Percentiles rank a stretch among this genome's conserved stretches.
Conservation (phyloP, 257 asterid genomes). For the Schizonepeta tenuifolia region DNA sequence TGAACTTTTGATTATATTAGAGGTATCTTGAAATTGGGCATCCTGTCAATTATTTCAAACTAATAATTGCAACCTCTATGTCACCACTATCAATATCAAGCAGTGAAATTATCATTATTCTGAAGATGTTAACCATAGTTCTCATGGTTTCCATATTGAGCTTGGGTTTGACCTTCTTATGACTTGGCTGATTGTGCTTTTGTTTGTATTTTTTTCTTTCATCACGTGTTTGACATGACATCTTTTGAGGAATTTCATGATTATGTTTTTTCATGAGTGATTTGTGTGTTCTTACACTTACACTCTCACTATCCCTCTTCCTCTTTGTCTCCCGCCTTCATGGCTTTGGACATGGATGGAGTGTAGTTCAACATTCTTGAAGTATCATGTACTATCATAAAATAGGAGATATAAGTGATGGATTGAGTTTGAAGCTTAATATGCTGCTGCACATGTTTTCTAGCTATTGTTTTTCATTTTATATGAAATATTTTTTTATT, state of each 20-base stretch:
- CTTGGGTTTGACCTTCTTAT: conserved; percentile 12
- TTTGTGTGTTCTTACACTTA: background rate
- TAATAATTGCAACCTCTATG: conserved; percentile 5
- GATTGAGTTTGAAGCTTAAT: conserved; percentile 18
- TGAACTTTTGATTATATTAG: background rate
- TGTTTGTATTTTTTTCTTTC: background rate
- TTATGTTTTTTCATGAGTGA: conserved; percentile 19
- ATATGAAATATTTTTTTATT: background rate
- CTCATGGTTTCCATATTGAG: background rate
- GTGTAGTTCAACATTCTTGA: conserved; percentile 13
- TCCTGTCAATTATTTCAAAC: background rate
- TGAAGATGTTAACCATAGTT: background rate
- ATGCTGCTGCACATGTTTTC: conserved; percentile 19
- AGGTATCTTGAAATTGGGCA: conserved; percentile 12
- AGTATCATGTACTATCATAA: background rate
- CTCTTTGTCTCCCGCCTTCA: background rate
- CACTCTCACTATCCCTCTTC: background rate
- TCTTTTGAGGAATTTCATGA: background rate
- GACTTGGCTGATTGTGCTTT: conserved; percentile 1
- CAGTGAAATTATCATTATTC: conserved; percentile 9
- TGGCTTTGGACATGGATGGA: conserved; percentile 13
- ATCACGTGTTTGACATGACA: conserved; percentile 13
- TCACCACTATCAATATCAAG: background rate
- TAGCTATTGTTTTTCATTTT: background rate
- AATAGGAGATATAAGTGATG: background rate